Evolutionary conservation across 2,329 filamentous ascomycete genomes (phyloP).

Genomic region (Orbilia ellipsospora): DNA sequence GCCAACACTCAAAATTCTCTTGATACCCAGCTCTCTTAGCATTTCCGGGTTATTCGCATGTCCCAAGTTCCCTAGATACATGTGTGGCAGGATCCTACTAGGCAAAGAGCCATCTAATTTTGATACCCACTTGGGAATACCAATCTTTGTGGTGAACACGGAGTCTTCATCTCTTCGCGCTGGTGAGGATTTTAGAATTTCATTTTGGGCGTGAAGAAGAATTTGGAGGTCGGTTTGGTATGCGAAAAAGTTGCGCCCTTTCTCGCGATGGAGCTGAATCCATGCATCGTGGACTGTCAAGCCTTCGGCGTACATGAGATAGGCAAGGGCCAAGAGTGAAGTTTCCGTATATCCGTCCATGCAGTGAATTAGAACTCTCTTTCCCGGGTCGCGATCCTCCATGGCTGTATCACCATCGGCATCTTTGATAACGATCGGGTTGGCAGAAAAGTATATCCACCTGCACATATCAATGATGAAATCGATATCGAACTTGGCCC

Average conservation of each 20-base stretch:
- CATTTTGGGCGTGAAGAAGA: slow-evolving; percentile 57
- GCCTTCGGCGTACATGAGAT: slow-evolving; percentile 91
- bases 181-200: slow-evolving; percentile 57
- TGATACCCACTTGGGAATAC: slow-evolving; percentile 79
- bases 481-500: slow-evolving; percentile 84
- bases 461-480: slow-evolving; percentile 85
- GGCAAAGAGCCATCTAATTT: slow-evolving; percentile 90
- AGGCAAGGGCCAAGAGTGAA: slow-evolving; percentile 86
- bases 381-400: slow-evolving; percentile 66
- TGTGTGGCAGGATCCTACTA: slow-evolving; percentile 87
- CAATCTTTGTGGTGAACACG: slow-evolving; percentile 38
- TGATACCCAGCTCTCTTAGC: slow-evolving; percentile 81
- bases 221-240: slow-evolving; percentile 86
- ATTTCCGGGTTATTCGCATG: slow-evolving; percentile 95
- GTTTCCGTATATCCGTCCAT: slow-evolving; percentile 96
- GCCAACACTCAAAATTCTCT: slow-evolving; percentile 88
- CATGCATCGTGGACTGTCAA: slow-evolving; percentile 84
- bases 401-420: slow-evolving; percentile 60
- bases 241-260: slow-evolving; percentile 92
- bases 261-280: slow-evolving; percentile 82
- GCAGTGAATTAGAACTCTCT: slow-evolving; percentile 84
- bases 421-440: slow-evolving; percentile 62
- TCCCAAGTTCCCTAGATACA: slow-evolving; percentile 92
- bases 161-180: slow-evolving; percentile 37
- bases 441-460: slow-evolving; percentile 76